A percentile compares a stretch with the other conserved stretches of the same genome.
phyloP scores from a whole-genome alignment of 345 rosid species.

The Anacardium occidentale region DNA sequence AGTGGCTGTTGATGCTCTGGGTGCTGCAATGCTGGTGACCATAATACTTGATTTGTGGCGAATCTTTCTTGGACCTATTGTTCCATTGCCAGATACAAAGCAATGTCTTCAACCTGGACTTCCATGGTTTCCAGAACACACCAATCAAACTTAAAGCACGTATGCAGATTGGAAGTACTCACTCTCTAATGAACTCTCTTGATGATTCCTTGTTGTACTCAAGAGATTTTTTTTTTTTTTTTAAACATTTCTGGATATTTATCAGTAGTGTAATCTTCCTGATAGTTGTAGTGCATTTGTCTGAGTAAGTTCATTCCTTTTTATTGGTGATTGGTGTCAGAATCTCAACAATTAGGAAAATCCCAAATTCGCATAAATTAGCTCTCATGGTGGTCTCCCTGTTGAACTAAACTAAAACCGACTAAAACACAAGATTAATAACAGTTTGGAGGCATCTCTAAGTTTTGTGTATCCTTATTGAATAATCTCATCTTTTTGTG shows the following conservation, averaged over 20 bases:
- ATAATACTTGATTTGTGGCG: conserved; percentile 97
- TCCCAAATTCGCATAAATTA: neutral
- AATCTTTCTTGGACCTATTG: conserved; percentile 85
- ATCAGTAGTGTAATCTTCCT: neutral
- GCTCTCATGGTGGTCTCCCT: neutral
- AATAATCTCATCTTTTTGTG: too few species aligned
- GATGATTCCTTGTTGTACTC: neutral
- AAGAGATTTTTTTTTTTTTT: too few species aligned
- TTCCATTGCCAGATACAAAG: conserved; percentile 48
- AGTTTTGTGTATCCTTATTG: too few species aligned
- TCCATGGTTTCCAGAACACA: conserved; percentile 70
- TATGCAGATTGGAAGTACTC: neutral
- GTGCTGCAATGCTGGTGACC: conserved; percentile 95
- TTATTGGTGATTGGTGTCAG: neutral
- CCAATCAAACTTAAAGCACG: conserved; percentile 23
- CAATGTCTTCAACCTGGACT: conserved; percentile 73
- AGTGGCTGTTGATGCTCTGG: conserved; percentile 87
- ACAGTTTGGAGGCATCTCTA: neutral
- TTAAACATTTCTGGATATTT: neutral
- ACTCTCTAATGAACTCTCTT: neutral
- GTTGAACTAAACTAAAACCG: too few species aligned
- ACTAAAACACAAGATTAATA: too few species aligned
- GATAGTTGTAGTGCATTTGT: neutral
- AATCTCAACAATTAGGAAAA: neutral
- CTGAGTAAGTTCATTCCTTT: neutral